Evolutionary conservation across 345 rosid species (phyloP), one percentile per base, ranked within the genome.

Genomic region (Clarkia xantiana): DNA sequence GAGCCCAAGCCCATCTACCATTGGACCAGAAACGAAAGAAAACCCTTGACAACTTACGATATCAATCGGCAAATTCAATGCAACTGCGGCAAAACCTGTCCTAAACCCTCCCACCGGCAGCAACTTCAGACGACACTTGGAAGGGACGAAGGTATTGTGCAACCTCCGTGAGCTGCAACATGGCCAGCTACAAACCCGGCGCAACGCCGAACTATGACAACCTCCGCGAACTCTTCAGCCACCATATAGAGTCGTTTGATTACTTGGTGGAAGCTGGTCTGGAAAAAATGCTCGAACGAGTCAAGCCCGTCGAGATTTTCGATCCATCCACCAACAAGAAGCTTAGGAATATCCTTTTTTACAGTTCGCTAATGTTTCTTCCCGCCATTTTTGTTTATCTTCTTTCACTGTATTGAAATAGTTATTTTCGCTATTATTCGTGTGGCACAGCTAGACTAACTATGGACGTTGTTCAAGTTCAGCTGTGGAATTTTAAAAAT

Each of bases 241-340:
- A 83, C 58, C 98, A 90, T 56, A 66, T 86, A 40, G 93, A 86
- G 57, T 90, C 98, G 0, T 79, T 72, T 54, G 81, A 90, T 78
- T 77, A 86, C 80, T 74, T 84, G 80, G 59, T 76, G 13, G 85
- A 77, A 0, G 54, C 64, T 59, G 98, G 98, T n/a, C 71, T 90
- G 11, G 87, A 76, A 12, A 62, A 66, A 20, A 90, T 90, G 96
- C 48, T 86, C 58, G 56, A 57, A 22, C 62, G 62, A 44, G 60
- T 83, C 67, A 76, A 73, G 58, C 83, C 96, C 16, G 80, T 86
- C 25, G 18, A 66, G 8, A 59, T 86, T 20, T 18, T 42, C 45
- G 78, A 90, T 51, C 7, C 84, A 0, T 44, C 15, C 71, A 51
- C 80, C 59, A 63, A 57, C 11, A 71, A 47, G 57, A 63, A 66